Conservation (phyloP, 208 protist species). For the Vickermania spadyakhi region DNA sequence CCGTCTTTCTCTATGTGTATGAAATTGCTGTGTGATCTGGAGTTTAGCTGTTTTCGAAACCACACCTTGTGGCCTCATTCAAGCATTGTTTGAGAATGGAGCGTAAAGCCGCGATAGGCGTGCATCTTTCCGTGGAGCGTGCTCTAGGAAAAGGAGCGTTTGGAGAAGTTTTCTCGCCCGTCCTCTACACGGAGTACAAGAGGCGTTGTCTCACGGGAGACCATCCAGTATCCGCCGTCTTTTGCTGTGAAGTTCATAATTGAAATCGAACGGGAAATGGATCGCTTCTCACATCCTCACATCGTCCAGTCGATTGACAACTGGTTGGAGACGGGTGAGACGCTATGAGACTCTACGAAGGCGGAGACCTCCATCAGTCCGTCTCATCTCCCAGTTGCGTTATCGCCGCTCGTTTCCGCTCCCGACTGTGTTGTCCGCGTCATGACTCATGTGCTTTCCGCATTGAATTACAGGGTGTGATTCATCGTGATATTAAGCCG, state of each 20-base stretch:
- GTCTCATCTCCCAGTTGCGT: conserved; percentile 32
- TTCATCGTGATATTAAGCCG: conserved; percentile 90
- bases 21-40: too few species aligned
- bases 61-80: too few species aligned
- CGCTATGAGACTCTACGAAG: conserved; percentile 76
- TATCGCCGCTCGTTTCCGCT: conserved; percentile 12
- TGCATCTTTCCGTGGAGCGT: not conserved
- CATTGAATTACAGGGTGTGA: conserved; percentile 79
- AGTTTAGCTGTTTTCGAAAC: too few species aligned
- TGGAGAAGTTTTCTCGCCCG: not conserved
- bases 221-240: conserved; percentile 20
- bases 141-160: not conserved
- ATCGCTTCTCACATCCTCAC: conserved; percentile 48
- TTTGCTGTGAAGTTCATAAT: conserved; percentile 72
- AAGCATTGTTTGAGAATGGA: too few species aligned
- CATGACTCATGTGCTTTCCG: conserved; percentile 77
- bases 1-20: too few species aligned
- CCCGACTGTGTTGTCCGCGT: conserved; percentile 45
- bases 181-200: not conserved
- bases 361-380: conserved; percentile 72
- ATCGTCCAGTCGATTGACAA: conserved; percentile 72
- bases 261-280: conserved; percentile 41
- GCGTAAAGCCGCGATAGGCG: not conserved
- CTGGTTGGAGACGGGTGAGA: conserved; percentile 43
- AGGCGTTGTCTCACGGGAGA: conserved; percentile 12